Base-by-base conservation (phyloP, 2,329 filamentous ascomycete genomes). In the Dichotomopilus funicola region DNA sequence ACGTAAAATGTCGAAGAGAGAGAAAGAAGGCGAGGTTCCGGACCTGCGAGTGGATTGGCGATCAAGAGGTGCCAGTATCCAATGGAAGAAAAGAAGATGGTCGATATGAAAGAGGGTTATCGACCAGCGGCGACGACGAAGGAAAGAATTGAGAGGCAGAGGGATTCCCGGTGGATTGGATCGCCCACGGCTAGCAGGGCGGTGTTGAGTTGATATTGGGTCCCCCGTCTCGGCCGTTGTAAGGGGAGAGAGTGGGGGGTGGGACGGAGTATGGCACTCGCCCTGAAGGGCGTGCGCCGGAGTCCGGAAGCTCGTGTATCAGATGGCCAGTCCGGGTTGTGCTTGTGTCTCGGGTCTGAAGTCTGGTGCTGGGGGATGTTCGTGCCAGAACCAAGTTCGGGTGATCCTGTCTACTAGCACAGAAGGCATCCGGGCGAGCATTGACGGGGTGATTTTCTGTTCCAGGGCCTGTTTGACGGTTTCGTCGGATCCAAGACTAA, bases 371-470 rank as follows among this genome's bases (percentile, higher is more conserved):
- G 68, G 69, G 65, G 63, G 64, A 66, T 66, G 68, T 68, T 70
- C 68, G 69, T 73, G 72, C 66, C 75, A 72, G 67, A 74, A 74
- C 75, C 75, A 78, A 61, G 73, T 75, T 72, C 74, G 73, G 64
- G 69, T 69, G 64, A 75, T 77, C 71, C 71, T 74, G 73, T 78
- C 75, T 78, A 77, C 75, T 64, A 72, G 72, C 68, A 73, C 72
- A 70, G 75, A 71, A 67, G 72, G 78, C 78, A 82, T 80, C 70
- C 75, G 77, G 73, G 72, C 77, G 73, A 49, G 70, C 73, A 77
- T 76, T 65, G 70, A 63, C 55, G 19, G 19, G 19, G 19, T 27
- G 19, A 27, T 27, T 27, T 27, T 10, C 49, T 35, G 6, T 49
- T 57, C 48, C 43, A 35, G 51, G 41, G 35, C 6, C 41, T 5